phyloP scores from a whole-genome alignment of 169 alveolate species.

The Neospora caninum region DNA sequence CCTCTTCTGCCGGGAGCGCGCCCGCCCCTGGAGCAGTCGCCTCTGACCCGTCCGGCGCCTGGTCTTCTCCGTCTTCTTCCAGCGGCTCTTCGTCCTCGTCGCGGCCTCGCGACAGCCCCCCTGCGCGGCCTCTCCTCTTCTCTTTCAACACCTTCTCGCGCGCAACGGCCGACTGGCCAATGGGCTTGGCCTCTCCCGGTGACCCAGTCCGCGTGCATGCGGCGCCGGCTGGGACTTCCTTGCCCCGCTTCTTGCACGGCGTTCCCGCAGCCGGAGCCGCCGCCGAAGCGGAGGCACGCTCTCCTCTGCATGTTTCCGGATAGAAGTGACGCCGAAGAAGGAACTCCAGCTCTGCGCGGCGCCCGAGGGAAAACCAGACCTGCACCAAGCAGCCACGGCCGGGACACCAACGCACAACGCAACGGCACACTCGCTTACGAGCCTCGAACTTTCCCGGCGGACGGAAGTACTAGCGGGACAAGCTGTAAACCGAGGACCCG shows the following conservation, averaged over 20 bases:
- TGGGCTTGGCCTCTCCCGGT: too few species aligned
- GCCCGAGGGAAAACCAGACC: constrained; percentile 63
- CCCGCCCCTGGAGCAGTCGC: background rate
- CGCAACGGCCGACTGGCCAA: too few species aligned
- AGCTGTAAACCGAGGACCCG: too few species aligned
- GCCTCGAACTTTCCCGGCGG: too few species aligned
- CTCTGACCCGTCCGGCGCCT: background rate
- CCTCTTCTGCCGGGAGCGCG: background rate
- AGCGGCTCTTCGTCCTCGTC: background rate
- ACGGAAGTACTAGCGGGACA: too few species aligned
- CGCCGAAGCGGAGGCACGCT: background rate
- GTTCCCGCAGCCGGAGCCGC: background rate
- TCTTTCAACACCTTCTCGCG: too few species aligned
- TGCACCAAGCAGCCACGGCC: background rate
- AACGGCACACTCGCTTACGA: too few species aligned
- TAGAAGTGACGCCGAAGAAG: constrained; percentile 8
- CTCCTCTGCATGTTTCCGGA: background rate
- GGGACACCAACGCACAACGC: too few species aligned
- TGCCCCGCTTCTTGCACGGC: too few species aligned
- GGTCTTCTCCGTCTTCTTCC: background rate
- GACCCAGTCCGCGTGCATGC: too few species aligned
- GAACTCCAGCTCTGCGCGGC: constrained; percentile 50
- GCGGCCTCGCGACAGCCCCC: background rate
- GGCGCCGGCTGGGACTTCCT: too few species aligned
- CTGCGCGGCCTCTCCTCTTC: background rate